Evolutionary conservation across 176 grass and related monocot genomes (phyloP).

Genomic region (Avena sativa): DNA sequence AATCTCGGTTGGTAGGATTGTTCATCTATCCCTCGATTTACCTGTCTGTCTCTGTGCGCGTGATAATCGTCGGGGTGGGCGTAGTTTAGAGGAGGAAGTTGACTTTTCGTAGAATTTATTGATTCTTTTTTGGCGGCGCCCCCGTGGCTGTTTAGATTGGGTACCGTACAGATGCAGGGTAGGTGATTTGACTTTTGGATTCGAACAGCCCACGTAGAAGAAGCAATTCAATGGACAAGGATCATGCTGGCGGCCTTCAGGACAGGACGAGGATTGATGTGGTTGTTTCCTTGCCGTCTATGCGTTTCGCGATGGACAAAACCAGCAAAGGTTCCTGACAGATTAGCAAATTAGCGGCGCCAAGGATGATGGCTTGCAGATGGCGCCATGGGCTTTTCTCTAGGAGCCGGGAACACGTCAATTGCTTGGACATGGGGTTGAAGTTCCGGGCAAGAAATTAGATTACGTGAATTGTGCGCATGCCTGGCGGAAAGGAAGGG

Average conservation of each 20-base stretch:
- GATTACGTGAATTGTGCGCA: slow-evolving; percentile 11
- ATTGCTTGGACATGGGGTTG: background rate
- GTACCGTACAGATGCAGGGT: background rate
- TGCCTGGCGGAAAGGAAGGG: background rate
- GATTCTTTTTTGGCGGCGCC: background rate
- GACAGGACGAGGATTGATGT: background rate
- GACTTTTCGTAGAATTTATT: background rate
- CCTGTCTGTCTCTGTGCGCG: background rate
- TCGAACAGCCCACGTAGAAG: background rate
- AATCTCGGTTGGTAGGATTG: background rate
- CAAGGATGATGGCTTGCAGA: background rate
- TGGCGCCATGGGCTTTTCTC: background rate
- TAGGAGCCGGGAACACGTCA: background rate
- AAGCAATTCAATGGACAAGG: background rate
- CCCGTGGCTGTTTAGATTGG: background rate
- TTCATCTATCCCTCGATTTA: background rate
- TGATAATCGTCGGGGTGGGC: background rate
- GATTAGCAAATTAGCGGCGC: background rate
- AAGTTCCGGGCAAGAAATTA: background rate
- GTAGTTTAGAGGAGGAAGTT: slow-evolving; percentile 1
- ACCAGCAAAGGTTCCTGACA: background rate
- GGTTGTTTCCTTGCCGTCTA: background rate
- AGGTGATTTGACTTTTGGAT: background rate
- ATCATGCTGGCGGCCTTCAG: background rate
- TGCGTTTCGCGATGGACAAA: background rate